phyloP scores from a whole-genome alignment of 495 filamentous ascomycete species.

The Friedmanniomyces simplex region DNA sequence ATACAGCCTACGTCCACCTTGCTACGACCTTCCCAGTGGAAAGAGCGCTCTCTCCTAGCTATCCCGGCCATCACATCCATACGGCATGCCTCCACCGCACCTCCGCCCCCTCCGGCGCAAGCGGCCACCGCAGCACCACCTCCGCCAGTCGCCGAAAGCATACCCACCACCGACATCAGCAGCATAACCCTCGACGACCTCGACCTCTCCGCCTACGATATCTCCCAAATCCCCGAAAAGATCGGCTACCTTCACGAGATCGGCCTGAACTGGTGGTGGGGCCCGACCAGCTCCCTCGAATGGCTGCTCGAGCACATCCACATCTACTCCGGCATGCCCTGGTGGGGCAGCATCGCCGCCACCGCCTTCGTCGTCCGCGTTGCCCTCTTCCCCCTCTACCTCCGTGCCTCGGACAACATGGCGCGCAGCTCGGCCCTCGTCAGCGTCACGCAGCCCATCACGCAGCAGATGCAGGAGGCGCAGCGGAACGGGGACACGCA shows the following conservation, averaged over 20 bases:
- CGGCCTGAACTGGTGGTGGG: constrained; percentile 79
- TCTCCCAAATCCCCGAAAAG: constrained; percentile 46
- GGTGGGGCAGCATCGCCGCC: constrained; percentile 65
- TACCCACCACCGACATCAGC: constrained; percentile 7
- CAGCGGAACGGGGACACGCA: constrained; percentile 31
- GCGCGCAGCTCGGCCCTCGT: constrained; percentile 43
- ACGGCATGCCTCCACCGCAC: constrained; percentile 18
- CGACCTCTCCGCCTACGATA: neutral
- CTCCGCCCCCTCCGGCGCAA: neutral
- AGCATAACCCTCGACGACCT: constrained; percentile 16
- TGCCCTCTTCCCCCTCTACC: constrained; percentile 50
- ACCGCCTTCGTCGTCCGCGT: constrained; percentile 56
- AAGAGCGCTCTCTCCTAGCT: neutral
- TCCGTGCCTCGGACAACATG: constrained; percentile 47
- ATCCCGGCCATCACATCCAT: constrained; percentile 1
- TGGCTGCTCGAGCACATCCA: constrained; percentile 72
- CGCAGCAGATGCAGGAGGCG: constrained; percentile 39
- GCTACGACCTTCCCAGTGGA: neutral
- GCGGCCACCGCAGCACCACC: constrained; percentile 2
- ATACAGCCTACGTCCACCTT: neutral
- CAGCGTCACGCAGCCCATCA: constrained; percentile 39
- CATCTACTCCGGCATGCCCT: constrained; percentile 59
- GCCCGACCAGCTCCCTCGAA: constrained; percentile 58
- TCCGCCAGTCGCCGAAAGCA: neutral
- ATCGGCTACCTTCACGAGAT: constrained; percentile 75